Conservation (phyloP, 768 basidiomycete species). For the Russula brevipes region DNA sequence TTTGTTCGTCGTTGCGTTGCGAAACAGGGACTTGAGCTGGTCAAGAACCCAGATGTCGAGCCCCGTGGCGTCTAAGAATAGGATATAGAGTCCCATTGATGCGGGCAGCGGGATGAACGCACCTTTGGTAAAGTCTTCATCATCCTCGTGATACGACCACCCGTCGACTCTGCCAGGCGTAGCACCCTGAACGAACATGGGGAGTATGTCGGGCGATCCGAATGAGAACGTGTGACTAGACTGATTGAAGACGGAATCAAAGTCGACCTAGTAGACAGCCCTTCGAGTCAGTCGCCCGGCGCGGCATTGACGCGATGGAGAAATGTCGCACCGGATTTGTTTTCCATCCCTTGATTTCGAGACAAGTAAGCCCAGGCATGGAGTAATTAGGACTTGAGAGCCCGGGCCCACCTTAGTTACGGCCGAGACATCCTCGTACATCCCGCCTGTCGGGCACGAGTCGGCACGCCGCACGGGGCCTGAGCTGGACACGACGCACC, state of each 20-base stretch:
- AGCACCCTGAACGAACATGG: slow-evolving; percentile 80
- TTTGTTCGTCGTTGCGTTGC: slow-evolving; percentile 54
- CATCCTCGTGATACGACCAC: slow-evolving; percentile 72
- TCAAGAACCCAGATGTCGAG: slow-evolving; percentile 79
- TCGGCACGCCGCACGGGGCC: not conserved
- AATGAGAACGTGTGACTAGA: slow-evolving; percentile 75
- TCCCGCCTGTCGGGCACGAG: slow-evolving; percentile 47
- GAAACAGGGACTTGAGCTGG: slow-evolving; percentile 55
- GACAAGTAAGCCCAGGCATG: slow-evolving; percentile 15
- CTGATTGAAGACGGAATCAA: slow-evolving; percentile 86
- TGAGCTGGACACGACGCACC: slow-evolving; percentile 38
- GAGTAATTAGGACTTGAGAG: not conserved
- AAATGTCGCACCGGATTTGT: slow-evolving; percentile 58
- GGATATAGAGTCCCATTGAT: not conserved
- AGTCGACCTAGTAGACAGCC: slow-evolving; percentile 48
- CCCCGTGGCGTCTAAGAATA: slow-evolving; percentile 57
- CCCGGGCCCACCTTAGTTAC: slow-evolving; percentile 61
- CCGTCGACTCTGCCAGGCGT: slow-evolving; percentile 61
- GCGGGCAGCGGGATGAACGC: not conserved
- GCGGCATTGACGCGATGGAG: not conserved
- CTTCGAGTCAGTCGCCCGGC: slow-evolving; percentile 4
- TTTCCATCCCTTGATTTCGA: slow-evolving; percentile 65
- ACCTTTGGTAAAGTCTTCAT: slow-evolving; percentile 87
- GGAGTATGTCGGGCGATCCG: slow-evolving; percentile 83
- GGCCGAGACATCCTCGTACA: slow-evolving; percentile 88